A percentile compares a stretch with the other conserved stretches of the same genome.
phyloP scores from a whole-genome alignment of 1,284 basidiomycete species.

The Fomes fomentarius region DNA sequence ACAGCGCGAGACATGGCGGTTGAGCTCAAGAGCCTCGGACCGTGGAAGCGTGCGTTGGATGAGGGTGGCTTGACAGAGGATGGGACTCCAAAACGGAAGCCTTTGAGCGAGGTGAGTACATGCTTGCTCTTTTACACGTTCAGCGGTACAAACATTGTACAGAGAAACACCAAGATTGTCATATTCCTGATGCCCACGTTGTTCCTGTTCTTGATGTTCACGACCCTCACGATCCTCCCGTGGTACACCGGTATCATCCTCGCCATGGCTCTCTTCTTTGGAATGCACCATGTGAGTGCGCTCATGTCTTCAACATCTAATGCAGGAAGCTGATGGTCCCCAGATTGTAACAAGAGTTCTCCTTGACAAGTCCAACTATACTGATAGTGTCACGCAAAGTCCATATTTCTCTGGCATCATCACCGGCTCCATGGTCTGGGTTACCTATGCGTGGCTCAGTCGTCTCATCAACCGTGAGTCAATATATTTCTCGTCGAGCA shows the following conservation, averaged over 20 bases:
- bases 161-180: constrained; percentile 82
- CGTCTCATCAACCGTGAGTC: constrained; percentile 69
- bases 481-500: background rate
- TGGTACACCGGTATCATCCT: constrained; percentile 90
- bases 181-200: constrained; percentile 83
- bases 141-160: constrained; percentile 12
- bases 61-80: constrained; percentile 84
- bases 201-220: constrained; percentile 84
- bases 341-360: constrained; percentile 84
- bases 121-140: background rate
- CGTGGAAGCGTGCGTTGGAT: constrained; percentile 87
- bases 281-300: constrained; percentile 85
- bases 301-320: constrained; percentile 18
- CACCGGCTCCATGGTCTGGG: constrained; percentile 84
- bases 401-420: constrained; percentile 96
- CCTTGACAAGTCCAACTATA: constrained; percentile 77
- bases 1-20: constrained; percentile 94
- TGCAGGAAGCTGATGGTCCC: constrained; percentile 2
- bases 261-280: constrained; percentile 84
- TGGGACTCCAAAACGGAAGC: constrained; percentile 69
- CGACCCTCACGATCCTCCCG: constrained; percentile 79
- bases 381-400: constrained; percentile 74
- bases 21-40: constrained; percentile 88
- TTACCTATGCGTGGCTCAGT: constrained; percentile 82
- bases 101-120: constrained; percentile 58